Evolutionary conservation across 2,329 filamentous ascomycete genomes (phyloP).

Genomic region (Plectosphaerella sp.): DNA sequence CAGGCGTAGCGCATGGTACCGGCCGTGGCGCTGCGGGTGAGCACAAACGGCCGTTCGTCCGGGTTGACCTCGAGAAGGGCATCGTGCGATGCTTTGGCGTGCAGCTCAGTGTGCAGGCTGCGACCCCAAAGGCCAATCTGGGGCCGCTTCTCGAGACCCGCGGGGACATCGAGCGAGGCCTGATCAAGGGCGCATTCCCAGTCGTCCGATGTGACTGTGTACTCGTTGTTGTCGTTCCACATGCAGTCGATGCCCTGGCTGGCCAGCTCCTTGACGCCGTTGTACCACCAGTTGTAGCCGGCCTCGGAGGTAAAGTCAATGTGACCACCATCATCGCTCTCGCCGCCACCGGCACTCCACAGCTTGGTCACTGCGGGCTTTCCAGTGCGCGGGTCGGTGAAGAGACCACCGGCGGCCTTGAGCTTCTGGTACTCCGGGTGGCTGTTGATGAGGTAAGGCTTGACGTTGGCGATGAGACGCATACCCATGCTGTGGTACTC

Average conservation of each 20-base stretch:
- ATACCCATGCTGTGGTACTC: constrained; percentile 62
- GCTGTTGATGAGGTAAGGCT: constrained; percentile 64
- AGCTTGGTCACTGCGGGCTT: constrained; percentile 55
- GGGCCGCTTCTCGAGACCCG: constrained; percentile 31
- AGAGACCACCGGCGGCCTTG: constrained; percentile 54
- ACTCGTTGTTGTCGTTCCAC: constrained; percentile 80
- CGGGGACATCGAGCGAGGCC: constrained; percentile 27
- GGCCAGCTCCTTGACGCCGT: constrained; percentile 59
- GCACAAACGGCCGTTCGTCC: constrained; percentile 58
- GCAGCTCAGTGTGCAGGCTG: constrained; percentile 64
- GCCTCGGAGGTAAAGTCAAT: constrained; percentile 67
- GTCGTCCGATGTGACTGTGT: constrained; percentile 59
- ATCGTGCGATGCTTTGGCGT: constrained; percentile 67
- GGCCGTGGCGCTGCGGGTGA: constrained; percentile 66
- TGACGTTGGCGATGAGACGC: constrained; percentile 66
- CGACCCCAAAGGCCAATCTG: constrained; percentile 66
- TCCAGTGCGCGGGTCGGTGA: constrained; percentile 52
- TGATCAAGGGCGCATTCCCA: constrained; percentile 58
- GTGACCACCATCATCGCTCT: constrained; percentile 65
- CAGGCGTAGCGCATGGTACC: constrained; percentile 66
- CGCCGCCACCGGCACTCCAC: constrained; percentile 69
- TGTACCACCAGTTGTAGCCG: constrained; percentile 68
- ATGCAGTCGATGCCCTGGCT: constrained; percentile 65
- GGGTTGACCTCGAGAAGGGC: constrained; percentile 57
- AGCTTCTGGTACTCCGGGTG: constrained; percentile 64